A percentile compares a stretch with the other conserved stretches of the same genome.
These are phyloP conservation scores for Neurospora discreta DNA, from an alignment of 495 filamentous ascomycete species.

Conservation along the genomic window DNA sequence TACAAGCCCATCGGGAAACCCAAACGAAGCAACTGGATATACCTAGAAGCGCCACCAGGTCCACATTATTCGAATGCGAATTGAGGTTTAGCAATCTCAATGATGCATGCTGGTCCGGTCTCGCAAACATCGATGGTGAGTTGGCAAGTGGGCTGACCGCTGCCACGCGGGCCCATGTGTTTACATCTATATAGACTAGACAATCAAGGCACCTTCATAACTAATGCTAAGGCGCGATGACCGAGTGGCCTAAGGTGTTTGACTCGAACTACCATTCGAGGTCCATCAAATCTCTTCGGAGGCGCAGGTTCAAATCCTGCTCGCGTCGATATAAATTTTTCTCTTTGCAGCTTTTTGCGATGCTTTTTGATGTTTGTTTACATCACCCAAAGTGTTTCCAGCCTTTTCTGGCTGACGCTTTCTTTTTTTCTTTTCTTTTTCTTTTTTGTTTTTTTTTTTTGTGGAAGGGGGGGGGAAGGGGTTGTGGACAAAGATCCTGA, in stretches of 20 bases:
- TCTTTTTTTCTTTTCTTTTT: background rate
- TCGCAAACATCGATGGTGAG: background rate
- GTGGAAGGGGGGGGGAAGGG: no score
- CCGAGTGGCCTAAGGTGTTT: background rate
- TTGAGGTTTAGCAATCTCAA: background rate
- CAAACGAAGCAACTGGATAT: background rate
- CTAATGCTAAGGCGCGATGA: background rate
- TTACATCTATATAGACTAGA: background rate
- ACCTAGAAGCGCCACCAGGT: background rate
- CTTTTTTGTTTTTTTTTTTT: background rate
- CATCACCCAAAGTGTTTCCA: background rate
- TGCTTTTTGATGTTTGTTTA: background rate
- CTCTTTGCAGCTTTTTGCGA: background rate
- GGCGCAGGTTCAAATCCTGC: background rate
- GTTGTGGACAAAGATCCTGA: background rate
- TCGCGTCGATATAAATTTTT: background rate
- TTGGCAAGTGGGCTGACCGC: background rate
- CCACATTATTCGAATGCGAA: background rate
- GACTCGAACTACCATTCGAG: background rate
- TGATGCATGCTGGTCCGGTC: background rate
- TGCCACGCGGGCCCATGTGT: background rate
- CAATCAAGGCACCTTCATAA: accelerated
- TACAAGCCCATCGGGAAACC: background rate
- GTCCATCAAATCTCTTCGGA: background rate
- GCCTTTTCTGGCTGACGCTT: background rate